Evolutionary conservation across 2,329 filamentous ascomycete genomes (phyloP), one percentile per base, ranked within the genome.

Genomic region (Trichophyton benhamiae): DNA sequence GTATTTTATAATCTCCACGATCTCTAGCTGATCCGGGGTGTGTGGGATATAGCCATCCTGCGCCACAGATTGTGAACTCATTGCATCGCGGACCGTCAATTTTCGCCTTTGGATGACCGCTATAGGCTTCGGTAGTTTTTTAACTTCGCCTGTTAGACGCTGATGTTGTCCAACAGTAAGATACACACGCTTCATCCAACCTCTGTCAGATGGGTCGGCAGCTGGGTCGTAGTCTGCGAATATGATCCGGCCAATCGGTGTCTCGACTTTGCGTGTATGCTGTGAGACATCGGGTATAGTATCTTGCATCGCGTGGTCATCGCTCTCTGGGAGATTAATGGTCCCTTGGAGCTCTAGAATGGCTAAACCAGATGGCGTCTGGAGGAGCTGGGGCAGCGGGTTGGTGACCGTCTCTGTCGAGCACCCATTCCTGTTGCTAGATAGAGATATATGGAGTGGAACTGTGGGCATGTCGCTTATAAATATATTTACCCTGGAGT

Each of bases 311-410:
- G 70, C 57, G 22, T 71, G 65, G n/a, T 71, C 67, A 1, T 75
- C 65, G 6, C 20, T 49, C 8, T 41, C 55, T 17, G 89, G 86
- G 0, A 91, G 79, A 73, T 95, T 92, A 75, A 99, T 86, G 13
- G 84, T 89, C 64, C 91, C 94, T 78, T 99, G 94, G 13, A 99
- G 83, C 76, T 97, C 94, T 62, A 99, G 79, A 53, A 99, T 80
- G 17, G 92, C 92, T 46, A 96, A 83, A 58, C 94, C 94, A 0
- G 88, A 86, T 0, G 94, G 94, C 0, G 92, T 96, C 68, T 91
- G 88, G 15, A 97, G 83, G 64, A 96, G 80, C n/a, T 82, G 74
- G 1, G 94, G 94, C 3, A 97, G 82, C 3, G 88, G 85, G 67
- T 82, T 84, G 63, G 11, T 22, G 4, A 25, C 11, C 15, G 33